These are phyloP conservation scores for Candida adriatica DNA, from an alignment of 805 yeast species.

Conservation along the genomic window DNA sequence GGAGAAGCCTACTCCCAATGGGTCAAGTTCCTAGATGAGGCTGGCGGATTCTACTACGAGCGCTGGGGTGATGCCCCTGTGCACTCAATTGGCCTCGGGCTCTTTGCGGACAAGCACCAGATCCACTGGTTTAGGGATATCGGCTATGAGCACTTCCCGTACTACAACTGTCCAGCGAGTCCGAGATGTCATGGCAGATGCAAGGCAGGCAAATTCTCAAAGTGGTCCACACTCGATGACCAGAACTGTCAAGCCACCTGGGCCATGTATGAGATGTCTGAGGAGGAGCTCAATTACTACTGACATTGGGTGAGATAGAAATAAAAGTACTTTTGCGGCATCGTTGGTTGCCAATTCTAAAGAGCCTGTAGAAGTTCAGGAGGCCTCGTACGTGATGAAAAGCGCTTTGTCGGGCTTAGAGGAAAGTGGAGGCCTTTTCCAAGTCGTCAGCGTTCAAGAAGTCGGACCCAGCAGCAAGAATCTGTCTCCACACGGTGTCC, in stretches of 20 bases:
- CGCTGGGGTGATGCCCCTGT: conserved; percentile 96
- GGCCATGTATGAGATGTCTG: conserved; percentile 41
- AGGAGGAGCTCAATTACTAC: conserved; percentile 23
- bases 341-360: too few relatives aligned
- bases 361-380: too few relatives aligned
- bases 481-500: conserved; percentile 42
- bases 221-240: conserved; percentile 41
- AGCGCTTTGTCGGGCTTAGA: conserved; percentile 1
- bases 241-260: conserved; percentile 76
- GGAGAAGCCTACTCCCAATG: conserved; percentile 58
- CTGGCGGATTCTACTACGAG: conserved; percentile 84
- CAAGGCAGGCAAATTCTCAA: conserved; percentile 45
- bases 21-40: conserved; percentile 54
- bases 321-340: neutral
- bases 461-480: conserved; percentile 45
- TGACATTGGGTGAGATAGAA: conserved; percentile 1
- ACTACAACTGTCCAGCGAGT: conserved; percentile 64
- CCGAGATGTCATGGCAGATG: conserved; percentile 44
- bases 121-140: conserved; percentile 87
- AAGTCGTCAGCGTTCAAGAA: conserved; percentile 64
- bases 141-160: conserved; percentile 73
- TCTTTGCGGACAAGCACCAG: conserved; percentile 60
- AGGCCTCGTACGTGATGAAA: too few relatives aligned
- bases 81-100: conserved; percentile 64
- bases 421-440: conserved; percentile 26